A percentile compares a stretch with the other conserved stretches of the same genome.
These are phyloP conservation scores for Leccinum arenicola DNA, from an alignment of 768 basidiomycete species.

Conservation along the genomic window DNA sequence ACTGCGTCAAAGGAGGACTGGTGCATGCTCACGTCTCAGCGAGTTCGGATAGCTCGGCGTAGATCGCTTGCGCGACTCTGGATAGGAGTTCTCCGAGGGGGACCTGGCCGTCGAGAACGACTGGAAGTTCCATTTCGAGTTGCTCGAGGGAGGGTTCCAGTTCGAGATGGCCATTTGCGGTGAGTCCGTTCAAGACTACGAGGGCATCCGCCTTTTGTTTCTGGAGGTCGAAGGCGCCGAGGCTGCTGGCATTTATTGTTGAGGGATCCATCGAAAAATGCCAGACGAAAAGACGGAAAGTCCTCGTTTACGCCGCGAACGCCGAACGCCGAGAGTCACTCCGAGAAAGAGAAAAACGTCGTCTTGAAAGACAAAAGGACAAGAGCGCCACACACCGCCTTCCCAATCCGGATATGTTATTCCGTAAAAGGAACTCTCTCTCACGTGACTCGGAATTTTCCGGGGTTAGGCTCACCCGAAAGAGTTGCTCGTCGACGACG, in stretches of 20 bases:
- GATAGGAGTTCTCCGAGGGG: slow-evolving; percentile 72
- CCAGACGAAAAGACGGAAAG: not conserved
- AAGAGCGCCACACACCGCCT: slow-evolving; percentile 10
- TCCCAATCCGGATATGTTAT: slow-evolving; percentile 1
- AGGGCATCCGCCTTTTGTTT: slow-evolving; percentile 32
- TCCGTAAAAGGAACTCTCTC: slow-evolving; percentile 28
- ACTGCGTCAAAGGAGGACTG: not conserved
- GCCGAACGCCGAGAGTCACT: slow-evolving; percentile 1
- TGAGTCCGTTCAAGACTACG: slow-evolving; percentile 27
- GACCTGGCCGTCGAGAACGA: slow-evolving; percentile 71
- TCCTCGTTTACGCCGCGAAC: slow-evolving; percentile 5
- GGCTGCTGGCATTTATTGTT: slow-evolving; percentile 13
- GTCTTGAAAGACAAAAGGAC: slow-evolving; percentile 16
- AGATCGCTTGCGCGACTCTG: slow-evolving; percentile 74
- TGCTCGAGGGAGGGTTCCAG: slow-evolving; percentile 47
- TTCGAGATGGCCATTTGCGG: slow-evolving; percentile 35
- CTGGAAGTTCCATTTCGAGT: slow-evolving; percentile 71
- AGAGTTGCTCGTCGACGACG: not conserved
- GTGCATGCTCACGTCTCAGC: slow-evolving; percentile 71
- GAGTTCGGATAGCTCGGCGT: slow-evolving; percentile 77
- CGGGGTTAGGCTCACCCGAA: slow-evolving; percentile 6
- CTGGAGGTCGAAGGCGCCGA: slow-evolving; percentile 22
- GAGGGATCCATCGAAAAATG: slow-evolving; percentile 14
- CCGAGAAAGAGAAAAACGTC: not conserved
- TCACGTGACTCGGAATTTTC: slow-evolving; percentile 22